A percentile compares a stretch with the other conserved stretches of the same genome.
Conservation (phyloP, 345 rosid genomes). For the Abelmoschus esculentus region DNA sequence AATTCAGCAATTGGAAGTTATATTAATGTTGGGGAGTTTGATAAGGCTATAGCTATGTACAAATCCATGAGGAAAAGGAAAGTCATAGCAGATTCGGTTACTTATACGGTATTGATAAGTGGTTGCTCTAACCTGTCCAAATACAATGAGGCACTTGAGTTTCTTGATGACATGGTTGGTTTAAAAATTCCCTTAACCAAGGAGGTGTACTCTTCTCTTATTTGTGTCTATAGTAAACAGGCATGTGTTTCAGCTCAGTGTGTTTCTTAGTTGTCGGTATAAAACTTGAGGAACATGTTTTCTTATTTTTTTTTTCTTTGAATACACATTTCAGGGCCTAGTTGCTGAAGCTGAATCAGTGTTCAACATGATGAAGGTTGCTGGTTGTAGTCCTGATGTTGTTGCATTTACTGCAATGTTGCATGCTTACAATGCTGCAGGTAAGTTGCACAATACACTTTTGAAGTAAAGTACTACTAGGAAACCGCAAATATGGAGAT, state of each 20-base stretch:
- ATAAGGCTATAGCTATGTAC: conserved; percentile 59
- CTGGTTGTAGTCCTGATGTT: conserved; percentile 67
- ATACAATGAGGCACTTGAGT: conserved; percentile 61
- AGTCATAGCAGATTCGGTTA: conserved; percentile 62
- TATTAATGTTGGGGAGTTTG: conserved; percentile 73
- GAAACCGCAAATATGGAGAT: background rate
- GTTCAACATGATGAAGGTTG: conserved; percentile 63
- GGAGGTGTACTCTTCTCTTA: conserved; percentile 71
- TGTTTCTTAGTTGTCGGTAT: background rate
- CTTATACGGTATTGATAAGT: conserved; percentile 72
- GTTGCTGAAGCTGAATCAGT: conserved; percentile 67
- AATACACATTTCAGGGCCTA: conserved; percentile 43
- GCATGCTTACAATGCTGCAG: conserved; percentile 61
- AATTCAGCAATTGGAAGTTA: conserved; percentile 88
- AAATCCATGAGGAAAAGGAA: conserved; percentile 61
- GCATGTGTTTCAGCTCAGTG: conserved; percentile 32
- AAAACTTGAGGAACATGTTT: conserved; percentile 2
- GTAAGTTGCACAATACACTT: conserved; percentile 23
- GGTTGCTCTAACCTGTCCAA: conserved; percentile 71
- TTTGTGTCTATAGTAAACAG: conserved; percentile 73
- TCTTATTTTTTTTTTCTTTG: conserved; percentile 5
- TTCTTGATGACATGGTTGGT: conserved; percentile 55
- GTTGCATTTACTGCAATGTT: conserved; percentile 75
- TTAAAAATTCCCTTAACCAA: conserved; percentile 54
- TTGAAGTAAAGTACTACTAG: background rate